These are phyloP conservation scores for Kodamaea nitidulidarum DNA, from an alignment of 805 yeast species.

Conservation along the genomic window DNA sequence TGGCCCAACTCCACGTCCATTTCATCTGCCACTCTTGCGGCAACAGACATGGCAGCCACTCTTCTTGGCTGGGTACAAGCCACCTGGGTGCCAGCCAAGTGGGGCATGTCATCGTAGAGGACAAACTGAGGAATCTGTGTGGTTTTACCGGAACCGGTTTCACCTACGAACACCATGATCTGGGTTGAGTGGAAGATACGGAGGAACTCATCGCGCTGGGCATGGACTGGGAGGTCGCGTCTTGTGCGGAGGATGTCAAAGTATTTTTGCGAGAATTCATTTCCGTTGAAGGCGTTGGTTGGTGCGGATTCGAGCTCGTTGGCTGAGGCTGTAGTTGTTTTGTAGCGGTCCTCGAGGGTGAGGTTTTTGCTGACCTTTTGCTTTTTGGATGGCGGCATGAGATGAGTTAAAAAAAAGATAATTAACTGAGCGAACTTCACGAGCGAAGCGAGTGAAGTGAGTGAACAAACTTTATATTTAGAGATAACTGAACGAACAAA, in stretches of 20 bases:
- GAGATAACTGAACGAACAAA: background rate
- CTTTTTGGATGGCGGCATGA: conserved; percentile 44
- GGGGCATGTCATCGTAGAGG: conserved; percentile 88
- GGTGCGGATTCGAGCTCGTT: conserved; percentile 52
- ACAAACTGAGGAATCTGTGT: conserved; percentile 98
- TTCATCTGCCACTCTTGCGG: conserved; percentile 95
- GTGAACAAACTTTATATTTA: too few species aligned
- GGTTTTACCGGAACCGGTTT: conserved; percentile 98
- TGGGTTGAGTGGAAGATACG: conserved; percentile 80
- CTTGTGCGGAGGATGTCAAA: conserved; percentile 73
- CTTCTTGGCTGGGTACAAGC: conserved; percentile 98
- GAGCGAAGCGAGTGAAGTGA: background rate
- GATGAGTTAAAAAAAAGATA: conserved; percentile 1
- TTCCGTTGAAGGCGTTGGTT: conserved; percentile 78
- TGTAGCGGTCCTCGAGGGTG: conserved; percentile 45
- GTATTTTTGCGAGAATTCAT: conserved; percentile 58
- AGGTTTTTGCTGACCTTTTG: conserved; percentile 28
- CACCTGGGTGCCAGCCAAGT: conserved; percentile 73
- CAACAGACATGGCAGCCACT: conserved; percentile 98
- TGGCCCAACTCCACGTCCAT: conserved; percentile 91
- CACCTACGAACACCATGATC: conserved; percentile 98
- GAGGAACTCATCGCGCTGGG: conserved; percentile 86
- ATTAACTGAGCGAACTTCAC: background rate
- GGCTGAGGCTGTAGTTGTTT: conserved; percentile 66
- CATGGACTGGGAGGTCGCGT: conserved; percentile 88